Evolutionary conservation across 495 filamentous ascomycete genomes (phyloP), one percentile per base, ranked within the genome.

Genomic region (Mytilinidion resinicola): DNA sequence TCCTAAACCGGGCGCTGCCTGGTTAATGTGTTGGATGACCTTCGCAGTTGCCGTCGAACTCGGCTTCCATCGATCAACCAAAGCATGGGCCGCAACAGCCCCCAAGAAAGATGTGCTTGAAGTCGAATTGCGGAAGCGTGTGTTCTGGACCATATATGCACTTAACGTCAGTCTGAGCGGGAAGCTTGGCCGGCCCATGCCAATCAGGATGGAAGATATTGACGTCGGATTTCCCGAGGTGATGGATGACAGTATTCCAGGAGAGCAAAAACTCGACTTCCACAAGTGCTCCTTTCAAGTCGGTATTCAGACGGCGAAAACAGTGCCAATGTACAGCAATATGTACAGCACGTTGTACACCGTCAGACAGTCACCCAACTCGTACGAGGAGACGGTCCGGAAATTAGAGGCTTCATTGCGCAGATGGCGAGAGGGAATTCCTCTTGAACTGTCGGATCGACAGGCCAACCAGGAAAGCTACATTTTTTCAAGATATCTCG

Each of bases 1-100:
- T 53, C 86, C 88, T n/a, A 89, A 89, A 63, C 88, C 89, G 25
- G 86, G 84, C 21, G 83, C 85, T 51, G 84, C 83, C 20, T 84
- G 80, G 74, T 78, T 84, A 57, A 73, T 88, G 41, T 79, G 79
- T 36, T 78, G 76, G 53, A 79, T 77, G 44, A 80, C 85, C 9
- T 72, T 89, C 21, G 75, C 78, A 36, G 70, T 85, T 54, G 86
- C 86, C 34, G 75, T 90, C 51, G 87, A 91, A 62, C 67, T 88
- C 43, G 86, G 86, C 35, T 69, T 90, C 0, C 88, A 92, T 67
- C 76, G 89, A 25, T 87, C 85, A 9, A 76, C 78, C 30, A 87
- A 83, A 59, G 80, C 76, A 46, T 82, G 82, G 79, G 71, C 79
- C 0, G 74, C 76, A n/a, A 73, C 76, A 9, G 69, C 63, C n/a